These are phyloP conservation scores for Aspergillus saccharolyticus DNA, from an alignment of 495 filamentous ascomycete genomes.

Conservation along the genomic window DNA sequence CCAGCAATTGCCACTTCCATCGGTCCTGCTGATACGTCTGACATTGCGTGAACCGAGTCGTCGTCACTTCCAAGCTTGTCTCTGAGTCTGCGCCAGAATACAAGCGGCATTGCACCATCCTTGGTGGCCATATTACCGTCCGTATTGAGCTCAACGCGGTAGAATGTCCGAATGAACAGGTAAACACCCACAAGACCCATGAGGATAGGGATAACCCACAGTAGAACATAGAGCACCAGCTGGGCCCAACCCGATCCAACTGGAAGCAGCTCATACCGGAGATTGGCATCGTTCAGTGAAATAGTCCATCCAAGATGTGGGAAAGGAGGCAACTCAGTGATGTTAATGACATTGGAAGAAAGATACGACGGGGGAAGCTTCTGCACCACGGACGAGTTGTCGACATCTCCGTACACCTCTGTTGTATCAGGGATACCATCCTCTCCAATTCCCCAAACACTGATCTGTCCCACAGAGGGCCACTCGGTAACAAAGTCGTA, in stretches of 20 bases:
- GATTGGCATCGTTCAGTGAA: conserved; percentile 39
- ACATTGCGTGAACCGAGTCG: neutral
- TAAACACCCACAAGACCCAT: conserved; percentile 37
- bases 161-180: conserved; percentile 44
- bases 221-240: conserved; percentile 40
- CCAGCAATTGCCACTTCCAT: conserved; percentile 13
- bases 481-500: conserved; percentile 50
- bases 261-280: conserved; percentile 37
- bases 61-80: conserved; percentile 4
- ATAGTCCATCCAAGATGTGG: conserved; percentile 43
- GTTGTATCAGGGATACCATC: conserved; percentile 45
- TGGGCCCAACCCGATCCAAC: conserved; percentile 39
- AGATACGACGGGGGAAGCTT: conserved; percentile 21
- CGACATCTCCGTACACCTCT: conserved; percentile 47
- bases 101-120: conserved; percentile 6
- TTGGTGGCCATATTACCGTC: conserved; percentile 17
- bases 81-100: conserved; percentile 13
- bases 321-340: conserved; percentile 37
- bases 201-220: conserved; percentile 37
- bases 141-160: conserved; percentile 49
- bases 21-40: conserved; percentile 29
- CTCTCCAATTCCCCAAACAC: conserved; percentile 45
- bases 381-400: conserved; percentile 15
- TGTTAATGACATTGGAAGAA: conserved; percentile 42
- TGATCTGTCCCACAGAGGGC: conserved; percentile 44